Percentiles rank a stretch among this genome's conserved stretches.
Evolutionary conservation across 73 alveolate species (phyloP).

Genomic region (Durusdinium trenchii): DNA sequence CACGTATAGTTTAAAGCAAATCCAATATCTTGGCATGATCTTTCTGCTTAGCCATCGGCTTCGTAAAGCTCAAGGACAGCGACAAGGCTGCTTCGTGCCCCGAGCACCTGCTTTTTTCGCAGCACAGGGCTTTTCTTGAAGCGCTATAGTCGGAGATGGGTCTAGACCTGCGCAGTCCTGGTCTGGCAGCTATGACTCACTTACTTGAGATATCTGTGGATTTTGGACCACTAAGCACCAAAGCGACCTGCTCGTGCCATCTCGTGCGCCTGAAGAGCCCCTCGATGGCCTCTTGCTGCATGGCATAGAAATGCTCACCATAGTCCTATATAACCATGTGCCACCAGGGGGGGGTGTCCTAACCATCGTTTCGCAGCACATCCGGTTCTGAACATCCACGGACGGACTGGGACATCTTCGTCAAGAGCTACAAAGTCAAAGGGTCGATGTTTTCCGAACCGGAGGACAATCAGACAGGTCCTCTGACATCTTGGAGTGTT

Average conservation of each 20-base stretch:
- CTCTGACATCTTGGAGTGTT: conserved; percentile 59
- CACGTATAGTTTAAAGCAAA: neutral
- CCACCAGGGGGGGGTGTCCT: neutral
- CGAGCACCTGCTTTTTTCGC: conserved; percentile 14
- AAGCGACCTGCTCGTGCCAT: neutral
- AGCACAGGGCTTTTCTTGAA: too few species aligned
- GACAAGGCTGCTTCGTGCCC: conserved; percentile 80
- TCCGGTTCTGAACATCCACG: too few species aligned
- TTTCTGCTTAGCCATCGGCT: neutral
- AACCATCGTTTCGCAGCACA: too few species aligned
- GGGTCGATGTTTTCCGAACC: neutral
- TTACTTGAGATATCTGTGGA: too few species aligned
- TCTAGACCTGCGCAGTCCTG: too few species aligned
- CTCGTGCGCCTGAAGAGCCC: conserved; percentile 40
- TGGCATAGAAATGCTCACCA: conserved; percentile 63
- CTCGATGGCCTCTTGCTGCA: conserved; percentile 89
- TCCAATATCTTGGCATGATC: neutral
- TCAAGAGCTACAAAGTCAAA: neutral
- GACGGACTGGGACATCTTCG: too few species aligned
- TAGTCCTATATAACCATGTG: conserved; percentile 1
- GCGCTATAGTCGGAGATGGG: too few species aligned
- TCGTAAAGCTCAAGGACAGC: conserved; percentile 37
- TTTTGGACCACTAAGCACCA: neutral
- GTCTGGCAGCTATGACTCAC: too few species aligned
- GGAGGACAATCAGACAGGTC: neutral